Conservation (phyloP, 2,329 filamentous ascomycete genomes). For the Teratosphaeriaceae sp. region DNA sequence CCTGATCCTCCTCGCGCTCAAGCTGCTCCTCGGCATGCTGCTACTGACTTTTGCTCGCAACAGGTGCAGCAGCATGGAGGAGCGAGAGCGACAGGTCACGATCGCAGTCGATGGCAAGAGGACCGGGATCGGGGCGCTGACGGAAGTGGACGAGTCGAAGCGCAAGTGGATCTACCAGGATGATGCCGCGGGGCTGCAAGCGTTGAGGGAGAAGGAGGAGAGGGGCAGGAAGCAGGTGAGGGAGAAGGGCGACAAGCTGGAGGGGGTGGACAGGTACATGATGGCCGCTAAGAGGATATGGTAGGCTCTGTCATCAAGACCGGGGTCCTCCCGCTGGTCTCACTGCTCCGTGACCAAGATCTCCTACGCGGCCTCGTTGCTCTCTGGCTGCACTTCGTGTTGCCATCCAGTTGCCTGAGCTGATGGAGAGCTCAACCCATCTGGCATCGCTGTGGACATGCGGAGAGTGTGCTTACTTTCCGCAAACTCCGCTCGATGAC, state of each 20-base stretch:
- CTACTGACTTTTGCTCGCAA: slow-evolving; percentile 72
- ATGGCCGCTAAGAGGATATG: slow-evolving; percentile 98
- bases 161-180: slow-evolving; percentile 81
- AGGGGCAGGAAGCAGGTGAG: slow-evolving; percentile 52
- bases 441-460: no score
- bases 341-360: no score
- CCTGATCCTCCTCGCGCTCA: slow-evolving; percentile 70
- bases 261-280: slow-evolving; percentile 70
- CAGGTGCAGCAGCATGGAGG: slow-evolving; percentile 75
- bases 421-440: no score
- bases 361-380: no score
- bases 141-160: slow-evolving; percentile 86
- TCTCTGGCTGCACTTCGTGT: no score
- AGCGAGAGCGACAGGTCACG: slow-evolving; percentile 47
- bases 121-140: slow-evolving; percentile 73
- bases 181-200: slow-evolving; percentile 63
- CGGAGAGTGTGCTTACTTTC: no score
- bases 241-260: slow-evolving; percentile 52
- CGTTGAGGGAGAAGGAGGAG: slow-evolving; percentile 55
- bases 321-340: no score
- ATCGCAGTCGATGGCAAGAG: slow-evolving; percentile 66
- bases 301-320: no score
- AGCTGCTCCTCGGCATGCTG: slow-evolving; percentile 77
- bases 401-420: no score
- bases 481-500: no score